Base-by-base conservation (phyloP, 2,329 filamentous ascomycete species). In the Coniochaeta sp. region DNA sequence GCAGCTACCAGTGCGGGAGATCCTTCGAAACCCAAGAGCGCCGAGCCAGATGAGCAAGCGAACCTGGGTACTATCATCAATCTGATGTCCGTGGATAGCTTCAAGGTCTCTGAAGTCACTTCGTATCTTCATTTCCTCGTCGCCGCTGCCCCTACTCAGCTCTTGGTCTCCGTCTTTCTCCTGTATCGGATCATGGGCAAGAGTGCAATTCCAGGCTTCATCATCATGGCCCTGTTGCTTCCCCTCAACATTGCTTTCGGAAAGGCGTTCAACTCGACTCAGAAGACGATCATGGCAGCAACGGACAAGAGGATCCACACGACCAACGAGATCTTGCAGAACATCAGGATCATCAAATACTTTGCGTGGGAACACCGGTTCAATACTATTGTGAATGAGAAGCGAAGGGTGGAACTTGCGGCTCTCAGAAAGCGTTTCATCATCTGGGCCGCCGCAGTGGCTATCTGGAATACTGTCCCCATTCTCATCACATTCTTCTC, bases 1-100 rank as follows among this genome's bases (percentile, higher is more conserved):
- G 56, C 66, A 24, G 54, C 74, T 4, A 72, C 75, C n/a, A 71
- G 71, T 33, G 66, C 67, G n/a, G 58, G 68, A 43, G 76, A 76
- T 60, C 71, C 71, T 26, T 67, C 59, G 67, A 66, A 73, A 44
- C 72, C 73, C 59, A 73, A 72, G 59, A 72, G 77, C 58, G 67
- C 67, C 1, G 70, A 65, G n/a, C 57, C 76, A 19, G 88, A 91
- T 63, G 83, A 89, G 61, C 91, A 96, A 76, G 93, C 92, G 43
- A 97, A 95, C 63, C 82, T 96, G 58, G 95, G 96, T 64, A 96
- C 95, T n/a, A 97, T 99, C 69, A 99, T 99, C 78, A 99, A 98
- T 73, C 80, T 99, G 65, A 99, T 99, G 95, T 96, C 95, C 12
- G 96, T 99, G 44, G 96, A 99, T 78, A 97, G 93, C 56, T 98